Conservation (phyloP, 352 stramenopile species). For the Pythium brachiatum region DNA sequence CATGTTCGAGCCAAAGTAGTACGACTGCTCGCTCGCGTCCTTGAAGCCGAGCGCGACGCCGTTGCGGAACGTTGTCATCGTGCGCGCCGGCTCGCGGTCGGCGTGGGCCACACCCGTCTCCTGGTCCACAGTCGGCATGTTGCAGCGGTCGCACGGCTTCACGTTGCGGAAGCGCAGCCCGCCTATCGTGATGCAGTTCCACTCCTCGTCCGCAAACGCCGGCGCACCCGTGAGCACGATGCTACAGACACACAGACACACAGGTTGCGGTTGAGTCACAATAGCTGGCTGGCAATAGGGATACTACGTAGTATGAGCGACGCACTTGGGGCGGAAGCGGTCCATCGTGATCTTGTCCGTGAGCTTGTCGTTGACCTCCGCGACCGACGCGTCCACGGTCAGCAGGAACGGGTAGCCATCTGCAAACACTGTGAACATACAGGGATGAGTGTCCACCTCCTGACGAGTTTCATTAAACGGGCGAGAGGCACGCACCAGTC, state of each 20-base stretch:
- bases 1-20: constrained; percentile 82
- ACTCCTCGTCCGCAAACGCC: constrained; percentile 74
- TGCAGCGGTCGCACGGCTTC: constrained; percentile 71
- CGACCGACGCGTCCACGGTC: constrained; percentile 50
- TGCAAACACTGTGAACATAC: constrained; percentile 45
- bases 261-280: background rate
- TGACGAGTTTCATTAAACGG: background rate
- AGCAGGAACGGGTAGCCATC: constrained; percentile 81
- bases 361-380: constrained; percentile 55
- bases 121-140: constrained; percentile 74
- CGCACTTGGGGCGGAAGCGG: constrained; percentile 81
- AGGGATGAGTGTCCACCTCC: background rate
- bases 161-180: constrained; percentile 65
- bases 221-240: constrained; percentile 70
- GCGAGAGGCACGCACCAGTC: constrained; percentile 28
- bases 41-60: constrained; percentile 58
- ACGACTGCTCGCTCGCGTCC: constrained; percentile 42
- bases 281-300: background rate
- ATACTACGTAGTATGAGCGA: too few species aligned
- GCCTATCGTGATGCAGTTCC: constrained; percentile 60
- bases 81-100: constrained; percentile 46
- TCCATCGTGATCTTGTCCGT: constrained; percentile 65
- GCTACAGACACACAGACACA: constrained; percentile 25
- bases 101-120: constrained; percentile 48
- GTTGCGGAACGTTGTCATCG: constrained; percentile 54